Percentiles rank a stretch among this genome's conserved stretches.
phyloP scores from a whole-genome alignment of 352 stramenopile species.

The Phytophthora uliginosa region DNA sequence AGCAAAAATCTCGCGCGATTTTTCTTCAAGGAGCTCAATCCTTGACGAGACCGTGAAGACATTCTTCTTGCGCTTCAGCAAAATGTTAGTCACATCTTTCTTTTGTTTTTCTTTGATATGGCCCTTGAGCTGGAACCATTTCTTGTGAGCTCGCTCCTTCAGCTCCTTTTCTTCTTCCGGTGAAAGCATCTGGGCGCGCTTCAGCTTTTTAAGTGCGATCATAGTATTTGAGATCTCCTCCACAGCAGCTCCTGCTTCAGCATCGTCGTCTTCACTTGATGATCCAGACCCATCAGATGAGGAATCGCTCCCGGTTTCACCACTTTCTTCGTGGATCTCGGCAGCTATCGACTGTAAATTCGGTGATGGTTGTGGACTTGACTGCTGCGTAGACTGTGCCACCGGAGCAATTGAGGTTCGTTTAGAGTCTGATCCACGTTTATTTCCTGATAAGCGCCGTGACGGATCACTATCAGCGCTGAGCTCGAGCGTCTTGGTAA shows the following conservation, averaged over 20 bases:
- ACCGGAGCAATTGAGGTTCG: conserved; percentile 9
- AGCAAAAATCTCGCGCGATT: conserved; percentile 73
- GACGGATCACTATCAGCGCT: background rate
- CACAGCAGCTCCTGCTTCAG: conserved; percentile 25
- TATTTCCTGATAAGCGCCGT: conserved; percentile 21
- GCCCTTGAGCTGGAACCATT: conserved; percentile 79
- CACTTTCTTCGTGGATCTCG: conserved; percentile 13
- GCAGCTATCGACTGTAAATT: background rate
- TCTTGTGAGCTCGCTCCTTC: conserved; percentile 68
- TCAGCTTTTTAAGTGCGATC: conserved; percentile 75
- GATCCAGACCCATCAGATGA: conserved; percentile 13
- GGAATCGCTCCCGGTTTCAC: conserved; percentile 21
- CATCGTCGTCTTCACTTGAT: conserved; percentile 26
- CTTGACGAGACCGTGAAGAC: conserved; percentile 81
- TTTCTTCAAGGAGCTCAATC: conserved; percentile 80
- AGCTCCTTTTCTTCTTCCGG: conserved; percentile 70
- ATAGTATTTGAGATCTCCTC: conserved; percentile 66
- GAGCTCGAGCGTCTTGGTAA: conserved; percentile 20
- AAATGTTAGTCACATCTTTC: conserved; percentile 77
- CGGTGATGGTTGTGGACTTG: background rate
- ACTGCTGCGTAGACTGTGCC: background rate
- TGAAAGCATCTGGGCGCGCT: conserved; percentile 66
- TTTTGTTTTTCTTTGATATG: conserved; percentile 86
- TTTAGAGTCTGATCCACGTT: conserved; percentile 13
- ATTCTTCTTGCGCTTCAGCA: conserved; percentile 86